phyloP scores from a whole-genome alignment of 108 stramenopile species.

The Poteriospumella lacustris region DNA sequence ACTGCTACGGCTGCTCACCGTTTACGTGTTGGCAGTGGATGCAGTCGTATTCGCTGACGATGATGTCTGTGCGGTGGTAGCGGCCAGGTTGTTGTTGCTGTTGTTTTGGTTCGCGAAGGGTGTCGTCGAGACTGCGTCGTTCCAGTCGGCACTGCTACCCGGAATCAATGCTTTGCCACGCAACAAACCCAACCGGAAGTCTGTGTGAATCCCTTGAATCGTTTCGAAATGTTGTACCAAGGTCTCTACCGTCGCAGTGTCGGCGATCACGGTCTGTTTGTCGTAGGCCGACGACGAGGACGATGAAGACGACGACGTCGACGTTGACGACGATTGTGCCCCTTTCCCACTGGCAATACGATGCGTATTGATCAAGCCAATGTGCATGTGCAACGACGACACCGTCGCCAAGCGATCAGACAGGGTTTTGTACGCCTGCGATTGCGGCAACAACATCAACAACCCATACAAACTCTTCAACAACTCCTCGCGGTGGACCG shows the following conservation, averaged over 20 bases:
- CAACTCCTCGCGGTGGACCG: conserved; percentile 72
- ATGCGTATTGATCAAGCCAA: not conserved
- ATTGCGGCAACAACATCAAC: conserved; percentile 84
- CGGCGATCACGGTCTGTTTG: not conserved
- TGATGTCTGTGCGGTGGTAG: too few species aligned
- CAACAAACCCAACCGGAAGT: conserved; percentile 2
- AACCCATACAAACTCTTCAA: conserved; percentile 88
- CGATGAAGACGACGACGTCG: not conserved
- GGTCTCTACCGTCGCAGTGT: not conserved
- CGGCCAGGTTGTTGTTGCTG: too few species aligned
- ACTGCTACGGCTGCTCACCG: too few species aligned
- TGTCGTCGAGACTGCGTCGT: too few species aligned
- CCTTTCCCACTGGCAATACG: not conserved
- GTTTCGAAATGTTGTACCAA: conserved; percentile 19
- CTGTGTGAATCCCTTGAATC: conserved; percentile 4
- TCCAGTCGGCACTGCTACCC: too few species aligned
- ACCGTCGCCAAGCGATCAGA: conserved; percentile 29
- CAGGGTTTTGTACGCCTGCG: conserved; percentile 34
- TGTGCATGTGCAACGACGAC: conserved; percentile 31
- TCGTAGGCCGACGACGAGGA: not conserved
- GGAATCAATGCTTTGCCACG: not conserved
- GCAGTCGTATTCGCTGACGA: too few species aligned
- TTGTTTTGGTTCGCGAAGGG: too few species aligned
- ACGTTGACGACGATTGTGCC: not conserved
- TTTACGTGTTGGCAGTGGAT: too few species aligned